Conservation (phyloP, 202 grass and related monocot species). For the Setaria viridis region DNA sequence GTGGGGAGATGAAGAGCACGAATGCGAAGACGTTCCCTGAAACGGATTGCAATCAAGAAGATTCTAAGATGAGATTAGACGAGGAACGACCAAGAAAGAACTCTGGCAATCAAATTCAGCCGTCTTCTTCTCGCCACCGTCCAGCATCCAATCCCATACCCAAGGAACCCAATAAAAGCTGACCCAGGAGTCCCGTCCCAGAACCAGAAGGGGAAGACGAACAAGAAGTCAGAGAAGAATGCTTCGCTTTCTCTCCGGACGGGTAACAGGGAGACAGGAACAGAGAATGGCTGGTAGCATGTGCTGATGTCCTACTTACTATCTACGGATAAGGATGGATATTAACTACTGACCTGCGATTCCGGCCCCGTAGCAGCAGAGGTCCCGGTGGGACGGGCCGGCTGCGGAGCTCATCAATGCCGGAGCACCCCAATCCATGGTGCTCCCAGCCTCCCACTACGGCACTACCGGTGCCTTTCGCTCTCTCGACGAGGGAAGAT, state of each 20-base stretch:
- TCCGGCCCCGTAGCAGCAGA: constrained; percentile 79
- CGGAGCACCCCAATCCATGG: constrained; percentile 9
- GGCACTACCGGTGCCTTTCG: neutral
- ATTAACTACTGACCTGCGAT: constrained; percentile 57
- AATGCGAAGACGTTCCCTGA: constrained; percentile 90
- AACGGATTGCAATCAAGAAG: constrained; percentile 26
- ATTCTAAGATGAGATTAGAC: neutral
- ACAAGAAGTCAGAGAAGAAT: neutral
- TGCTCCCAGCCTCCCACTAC: neutral
- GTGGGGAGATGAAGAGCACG: constrained; percentile 86
- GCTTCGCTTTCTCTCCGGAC: neutral
- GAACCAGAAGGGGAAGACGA: neutral
- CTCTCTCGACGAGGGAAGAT: neutral
- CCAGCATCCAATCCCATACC: neutral
- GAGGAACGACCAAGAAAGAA: neutral
- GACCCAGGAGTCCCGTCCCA: neutral
- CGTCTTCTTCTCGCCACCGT: neutral
- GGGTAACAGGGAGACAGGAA: neutral
- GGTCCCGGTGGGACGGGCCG: constrained; percentile 37
- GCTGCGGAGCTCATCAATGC: constrained; percentile 33
- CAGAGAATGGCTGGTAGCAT: neutral
- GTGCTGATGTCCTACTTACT: neutral
- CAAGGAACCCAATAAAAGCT: neutral
- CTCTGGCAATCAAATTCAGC: neutral
- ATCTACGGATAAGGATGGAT: neutral